Evolutionary conservation across 352 stramenopile genomes (phyloP).

Genomic region (Globisporangium acanthophoron): DNA sequence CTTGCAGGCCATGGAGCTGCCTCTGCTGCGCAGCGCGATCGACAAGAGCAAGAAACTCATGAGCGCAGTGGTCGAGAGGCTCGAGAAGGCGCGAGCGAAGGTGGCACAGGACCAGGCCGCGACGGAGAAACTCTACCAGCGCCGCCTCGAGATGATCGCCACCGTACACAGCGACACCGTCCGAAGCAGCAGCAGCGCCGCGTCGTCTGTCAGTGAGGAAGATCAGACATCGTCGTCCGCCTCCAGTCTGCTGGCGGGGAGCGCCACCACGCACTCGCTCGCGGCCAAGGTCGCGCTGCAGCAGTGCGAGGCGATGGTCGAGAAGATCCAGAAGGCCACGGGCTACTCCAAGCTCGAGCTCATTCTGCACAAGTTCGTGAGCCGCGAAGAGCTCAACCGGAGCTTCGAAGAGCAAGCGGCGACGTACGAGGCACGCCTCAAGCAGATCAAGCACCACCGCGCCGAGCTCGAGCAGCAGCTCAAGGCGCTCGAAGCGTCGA

Average conservation of each 20-base stretch:
- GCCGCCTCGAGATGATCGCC: slow-evolving; percentile 70
- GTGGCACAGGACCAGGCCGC: slow-evolving; percentile 61
- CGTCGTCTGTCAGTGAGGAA: slow-evolving; percentile 17
- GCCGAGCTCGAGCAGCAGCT: slow-evolving; percentile 68
- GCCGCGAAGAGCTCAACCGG: slow-evolving; percentile 67
- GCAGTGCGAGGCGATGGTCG: slow-evolving; percentile 77
- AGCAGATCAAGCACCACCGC: slow-evolving; percentile 77
- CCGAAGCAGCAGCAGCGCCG: slow-evolving; percentile 9
- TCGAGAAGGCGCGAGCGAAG: slow-evolving; percentile 55
- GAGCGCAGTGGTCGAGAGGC: slow-evolving; percentile 55
- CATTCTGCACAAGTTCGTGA: slow-evolving; percentile 76
- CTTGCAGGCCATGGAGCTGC: slow-evolving; percentile 50
- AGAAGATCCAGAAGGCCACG: slow-evolving; percentile 80
- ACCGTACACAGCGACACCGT: slow-evolving; percentile 30
- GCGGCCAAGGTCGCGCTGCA: slow-evolving; percentile 69
- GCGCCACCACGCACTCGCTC: slow-evolving; percentile 43
- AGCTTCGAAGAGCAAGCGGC: slow-evolving; percentile 82
- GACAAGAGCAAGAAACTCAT: slow-evolving; percentile 63
- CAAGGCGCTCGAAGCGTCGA: slow-evolving; percentile 56
- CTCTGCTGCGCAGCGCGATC: slow-evolving; percentile 38
- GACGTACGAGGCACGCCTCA: slow-evolving; percentile 71
- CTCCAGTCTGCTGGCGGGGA: slow-evolving; percentile 23
- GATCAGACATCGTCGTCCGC: slow-evolving; percentile 5
- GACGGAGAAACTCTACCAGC: slow-evolving; percentile 63
- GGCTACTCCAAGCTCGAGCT: slow-evolving; percentile 72